Evolutionary conservation across 2,329 filamentous ascomycete genomes (phyloP).

Genomic region (Fusarium penzigii): DNA sequence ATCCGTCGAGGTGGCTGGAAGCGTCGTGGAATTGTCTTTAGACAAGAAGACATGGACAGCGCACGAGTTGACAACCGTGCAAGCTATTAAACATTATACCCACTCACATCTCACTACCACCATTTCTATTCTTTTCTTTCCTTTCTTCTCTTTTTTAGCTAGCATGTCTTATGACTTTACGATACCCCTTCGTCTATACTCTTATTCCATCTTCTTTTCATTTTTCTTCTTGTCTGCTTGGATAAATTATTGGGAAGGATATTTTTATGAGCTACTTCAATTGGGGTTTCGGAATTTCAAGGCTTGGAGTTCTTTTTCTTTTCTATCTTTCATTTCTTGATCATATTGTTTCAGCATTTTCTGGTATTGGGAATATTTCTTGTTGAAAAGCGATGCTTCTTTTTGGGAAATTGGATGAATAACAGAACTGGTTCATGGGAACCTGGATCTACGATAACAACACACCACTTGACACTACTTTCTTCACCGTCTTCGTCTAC

Average conservation of each 20-base stretch:
- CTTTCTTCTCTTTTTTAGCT: not conserved
- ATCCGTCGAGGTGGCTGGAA: conserved; percentile 47
- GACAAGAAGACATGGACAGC: conserved; percentile 36
- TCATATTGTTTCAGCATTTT: not conserved
- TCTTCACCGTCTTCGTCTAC: not conserved
- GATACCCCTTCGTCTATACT: conserved; percentile 24
- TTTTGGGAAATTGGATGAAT: not conserved
- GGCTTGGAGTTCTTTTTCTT: conserved; percentile 14
- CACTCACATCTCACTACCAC: not conserved
- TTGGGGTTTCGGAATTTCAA: conserved; percentile 9
- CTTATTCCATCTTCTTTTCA: conserved; percentile 14
- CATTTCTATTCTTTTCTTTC: conserved; percentile 1
- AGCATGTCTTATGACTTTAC: conserved; percentile 22
- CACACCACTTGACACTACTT: not conserved
- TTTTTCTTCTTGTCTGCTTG: conserved; percentile 13
- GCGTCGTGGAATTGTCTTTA: conserved; percentile 44
- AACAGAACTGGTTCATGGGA: not conserved
- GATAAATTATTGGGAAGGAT: conserved; percentile 3
- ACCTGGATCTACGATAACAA: not conserved
- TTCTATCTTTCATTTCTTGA: not conserved
- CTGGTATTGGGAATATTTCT: not conserved
- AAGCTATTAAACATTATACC: conserved; percentile 22
- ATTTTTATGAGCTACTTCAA: conserved; percentile 4
- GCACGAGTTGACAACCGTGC: conserved; percentile 20
- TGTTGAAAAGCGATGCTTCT: not conserved